phyloP scores from a whole-genome alignment of 768 basidiomycete species.

The Boletus rubescentipes region DNA sequence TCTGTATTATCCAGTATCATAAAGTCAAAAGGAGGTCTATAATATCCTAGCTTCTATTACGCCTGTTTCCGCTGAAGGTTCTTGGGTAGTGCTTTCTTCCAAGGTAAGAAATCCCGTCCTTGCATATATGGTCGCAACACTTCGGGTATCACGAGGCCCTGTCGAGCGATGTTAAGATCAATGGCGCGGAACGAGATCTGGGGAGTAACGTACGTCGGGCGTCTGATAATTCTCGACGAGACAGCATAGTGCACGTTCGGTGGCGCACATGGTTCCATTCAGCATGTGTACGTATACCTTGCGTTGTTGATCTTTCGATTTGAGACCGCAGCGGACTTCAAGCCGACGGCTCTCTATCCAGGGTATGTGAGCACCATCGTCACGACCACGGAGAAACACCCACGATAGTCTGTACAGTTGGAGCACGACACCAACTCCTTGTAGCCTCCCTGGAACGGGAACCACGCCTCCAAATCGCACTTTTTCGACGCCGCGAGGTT shows the following conservation, averaged over 20 bases:
- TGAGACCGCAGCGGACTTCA: conserved; percentile 92
- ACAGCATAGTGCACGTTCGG: conserved; percentile 95
- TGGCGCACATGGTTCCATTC: conserved; percentile 96
- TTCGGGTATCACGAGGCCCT: conserved; percentile 92
- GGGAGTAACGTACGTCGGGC: conserved; percentile 62
- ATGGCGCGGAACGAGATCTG: background rate
- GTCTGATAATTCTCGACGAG: conserved; percentile 99
- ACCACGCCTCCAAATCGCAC: conserved; percentile 98
- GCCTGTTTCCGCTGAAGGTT: conserved; percentile 70
- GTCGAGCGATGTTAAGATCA: conserved; percentile 1
- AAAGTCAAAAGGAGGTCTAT: background rate
- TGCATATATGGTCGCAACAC: conserved; percentile 94
- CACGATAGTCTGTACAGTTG: conserved; percentile 99
- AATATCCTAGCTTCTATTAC: conserved; percentile 18
- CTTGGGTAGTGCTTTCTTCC: conserved; percentile 80
- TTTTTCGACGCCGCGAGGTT: conserved; percentile 98
- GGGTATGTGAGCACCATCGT: background rate
- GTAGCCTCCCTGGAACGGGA: conserved; percentile 94
- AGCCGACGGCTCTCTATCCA: conserved; percentile 82
- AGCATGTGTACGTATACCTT: conserved; percentile 99
- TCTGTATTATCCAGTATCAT: background rate
- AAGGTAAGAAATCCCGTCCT: conserved; percentile 86
- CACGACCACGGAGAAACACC: conserved; percentile 26
- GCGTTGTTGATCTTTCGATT: conserved; percentile 83
- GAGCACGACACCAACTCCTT: conserved; percentile 98